Base-by-base conservation (phyloP, 2,329 filamentous ascomycete species). In the Phialophora tarda region DNA sequence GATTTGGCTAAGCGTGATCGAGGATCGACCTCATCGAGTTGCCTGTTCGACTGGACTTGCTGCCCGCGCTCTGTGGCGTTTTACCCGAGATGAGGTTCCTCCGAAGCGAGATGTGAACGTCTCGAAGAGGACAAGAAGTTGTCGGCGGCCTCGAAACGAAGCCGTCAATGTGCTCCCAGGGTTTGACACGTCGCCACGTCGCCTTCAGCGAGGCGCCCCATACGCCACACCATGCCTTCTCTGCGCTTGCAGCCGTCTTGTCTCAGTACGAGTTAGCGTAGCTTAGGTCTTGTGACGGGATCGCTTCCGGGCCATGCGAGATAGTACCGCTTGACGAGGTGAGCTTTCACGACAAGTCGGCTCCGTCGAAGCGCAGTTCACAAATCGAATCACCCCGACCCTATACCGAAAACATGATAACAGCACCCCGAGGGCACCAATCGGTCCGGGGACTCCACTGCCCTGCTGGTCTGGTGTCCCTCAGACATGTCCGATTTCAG, bases 1-100 rank as follows among this genome's bases (percentile, higher is more conserved):
- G n/a, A 7, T 44, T 8, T 14, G 23, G 64, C 30, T 48, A 66
- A 58, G 67, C 61, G 66, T 64, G 64, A 69, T 69, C 67, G 67
- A 62, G 54, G 67, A 69, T 69, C 67, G 51, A 57, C 48, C 67
- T 69, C 67, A 56, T 66, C 55, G 21, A 69, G 63, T 59, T 69
- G 60, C 63, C 57, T 62, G 28, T 58, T 66, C 66, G 66, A 58
- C 51, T 69, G 55, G 38, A 66, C 59, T 30, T 69, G 63, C 60
- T 63, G 48, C 48, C 28, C 10, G 44, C 24, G 26, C 5, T 14
- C 24, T 55, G 51, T 67, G 61, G 64, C 59, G 59, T 54, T 65
- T 26, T 63, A 69, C 65, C 65, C 68, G 68, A 69, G 59, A 69
- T 69, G 68, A 69, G 62, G 28, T 62, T n/a, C n/a, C 12, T 48